Evolutionary conservation across 352 stramenopile species (phyloP).

Genomic region (Phytopythium cucurbitacearum): DNA sequence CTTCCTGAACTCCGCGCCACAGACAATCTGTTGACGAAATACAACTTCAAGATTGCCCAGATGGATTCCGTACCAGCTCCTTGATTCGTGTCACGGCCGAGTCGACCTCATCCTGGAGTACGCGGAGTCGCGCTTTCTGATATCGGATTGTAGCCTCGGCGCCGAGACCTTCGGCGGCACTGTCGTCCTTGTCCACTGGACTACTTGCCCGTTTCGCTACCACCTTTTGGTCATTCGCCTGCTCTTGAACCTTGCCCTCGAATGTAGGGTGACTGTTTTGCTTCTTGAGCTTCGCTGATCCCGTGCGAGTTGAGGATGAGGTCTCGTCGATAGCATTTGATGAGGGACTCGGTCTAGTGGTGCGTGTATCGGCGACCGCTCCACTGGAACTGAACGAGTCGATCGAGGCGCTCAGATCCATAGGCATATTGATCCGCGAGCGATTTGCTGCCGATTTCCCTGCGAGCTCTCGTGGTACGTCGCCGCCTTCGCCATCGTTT

Average conservation of each 20-base stretch:
- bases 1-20: conserved; percentile 24
- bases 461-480: not conserved
- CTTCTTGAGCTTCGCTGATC: too few species aligned
- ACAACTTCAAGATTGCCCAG: not conserved
- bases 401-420: conserved; percentile 53
- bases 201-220: too few species aligned
- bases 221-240: too few species aligned
- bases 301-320: too few species aligned
- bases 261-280: too few species aligned
- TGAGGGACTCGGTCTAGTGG: too few species aligned
- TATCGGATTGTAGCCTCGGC: conserved; percentile 63
- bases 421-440: conserved; percentile 8
- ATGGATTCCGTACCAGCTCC: conserved; percentile 32
- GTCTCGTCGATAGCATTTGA: too few species aligned
- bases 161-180: conserved; percentile 32
- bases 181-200: not conserved
- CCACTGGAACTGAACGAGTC: conserved; percentile 28
- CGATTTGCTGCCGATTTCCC: not conserved
- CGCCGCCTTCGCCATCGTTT: conserved; percentile 1
- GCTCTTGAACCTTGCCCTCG: too few species aligned
- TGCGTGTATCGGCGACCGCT: too few species aligned
- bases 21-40: too few species aligned
- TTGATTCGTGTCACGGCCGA: conserved; percentile 26
- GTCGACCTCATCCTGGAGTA: conserved; percentile 70
- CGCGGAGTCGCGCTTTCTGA: conserved; percentile 65